phyloP scores from a whole-genome alignment of 1,284 basidiomycete genomes.

The Naganishia liquefaciens region DNA sequence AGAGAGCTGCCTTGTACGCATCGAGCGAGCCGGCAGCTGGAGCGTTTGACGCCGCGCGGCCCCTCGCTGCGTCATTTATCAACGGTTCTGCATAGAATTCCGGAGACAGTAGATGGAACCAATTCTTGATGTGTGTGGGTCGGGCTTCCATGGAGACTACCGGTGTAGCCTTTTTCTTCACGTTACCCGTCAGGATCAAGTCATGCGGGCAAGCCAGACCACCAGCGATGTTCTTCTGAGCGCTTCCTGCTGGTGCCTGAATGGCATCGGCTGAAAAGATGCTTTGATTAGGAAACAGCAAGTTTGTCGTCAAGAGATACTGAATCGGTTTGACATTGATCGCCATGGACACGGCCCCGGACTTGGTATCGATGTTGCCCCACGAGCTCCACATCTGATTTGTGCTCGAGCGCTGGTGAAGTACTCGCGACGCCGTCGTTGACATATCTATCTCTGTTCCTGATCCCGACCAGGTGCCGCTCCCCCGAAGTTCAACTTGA shows the following conservation, averaged over 20 bases:
- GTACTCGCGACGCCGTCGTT: background rate
- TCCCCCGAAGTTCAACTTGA: background rate
- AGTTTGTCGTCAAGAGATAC: conserved; percentile 5
- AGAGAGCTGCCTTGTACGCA: background rate
- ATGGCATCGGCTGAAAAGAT: conserved; percentile 7
- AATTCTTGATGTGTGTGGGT: no score
- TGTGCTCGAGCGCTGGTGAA: background rate
- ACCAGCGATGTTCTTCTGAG: background rate
- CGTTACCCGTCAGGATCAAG: background rate
- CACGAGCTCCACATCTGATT: background rate
- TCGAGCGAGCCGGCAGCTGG: background rate
- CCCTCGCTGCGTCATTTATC: background rate
- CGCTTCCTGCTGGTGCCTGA: background rate
- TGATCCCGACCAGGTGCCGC: background rate
- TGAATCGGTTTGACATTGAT: background rate
- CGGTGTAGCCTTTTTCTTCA: background rate
- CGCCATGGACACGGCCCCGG: background rate
- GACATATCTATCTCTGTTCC: background rate
- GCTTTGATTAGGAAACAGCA: conserved; percentile 2
- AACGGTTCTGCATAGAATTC: background rate
- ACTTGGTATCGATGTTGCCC: background rate
- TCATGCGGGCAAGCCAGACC: background rate
- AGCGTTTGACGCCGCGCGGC: background rate
- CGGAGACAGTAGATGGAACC: no score
- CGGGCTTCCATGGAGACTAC: background rate